A percentile compares a stretch with the other conserved stretches of the same genome.
Conservation (phyloP, 805 yeast genomes). For the Wickerhamomyces strasburgensis region DNA sequence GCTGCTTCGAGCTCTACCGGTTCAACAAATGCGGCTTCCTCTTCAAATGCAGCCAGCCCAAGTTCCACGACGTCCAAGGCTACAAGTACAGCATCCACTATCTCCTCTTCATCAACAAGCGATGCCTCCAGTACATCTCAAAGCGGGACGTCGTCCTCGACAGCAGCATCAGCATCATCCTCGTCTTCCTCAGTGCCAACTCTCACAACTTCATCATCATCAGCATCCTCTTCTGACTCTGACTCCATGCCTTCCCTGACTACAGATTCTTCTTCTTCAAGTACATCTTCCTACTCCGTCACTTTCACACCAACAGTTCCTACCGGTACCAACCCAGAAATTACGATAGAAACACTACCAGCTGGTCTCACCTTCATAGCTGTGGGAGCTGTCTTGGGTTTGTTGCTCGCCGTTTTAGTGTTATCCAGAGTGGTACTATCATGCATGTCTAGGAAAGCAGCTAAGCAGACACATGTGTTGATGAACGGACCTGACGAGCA, state of each 20-base stretch:
- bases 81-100: background rate
- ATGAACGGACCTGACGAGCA: slow-evolving; percentile 1
- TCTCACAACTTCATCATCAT: slow-evolving; percentile 1
- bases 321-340: slow-evolving; percentile 46
- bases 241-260: slow-evolving; percentile 20
- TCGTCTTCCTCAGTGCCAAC: slow-evolving; percentile 1
- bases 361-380: slow-evolving; percentile 77
- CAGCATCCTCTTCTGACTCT: slow-evolving; percentile 1
- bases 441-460: slow-evolving; percentile 25
- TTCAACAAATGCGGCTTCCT: too few relatives aligned
- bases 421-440: slow-evolving; percentile 23
- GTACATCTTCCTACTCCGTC: slow-evolving; percentile 8
- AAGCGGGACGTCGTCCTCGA: too few relatives aligned
- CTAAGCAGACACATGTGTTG: slow-evolving; percentile 15
- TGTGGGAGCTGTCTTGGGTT: slow-evolving; percentile 64
- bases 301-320: slow-evolving; percentile 25
- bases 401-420: slow-evolving; percentile 25
- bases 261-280: slow-evolving; percentile 2
- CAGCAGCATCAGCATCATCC: background rate
- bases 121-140: background rate
- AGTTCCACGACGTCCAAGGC: background rate
- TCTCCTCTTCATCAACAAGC: background rate
- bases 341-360: slow-evolving; percentile 42
- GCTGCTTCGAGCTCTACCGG: too few relatives aligned
- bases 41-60: background rate